Conservation (phyloP, 1,284 basidiomycete species). For the Naganishia albida region DNA sequence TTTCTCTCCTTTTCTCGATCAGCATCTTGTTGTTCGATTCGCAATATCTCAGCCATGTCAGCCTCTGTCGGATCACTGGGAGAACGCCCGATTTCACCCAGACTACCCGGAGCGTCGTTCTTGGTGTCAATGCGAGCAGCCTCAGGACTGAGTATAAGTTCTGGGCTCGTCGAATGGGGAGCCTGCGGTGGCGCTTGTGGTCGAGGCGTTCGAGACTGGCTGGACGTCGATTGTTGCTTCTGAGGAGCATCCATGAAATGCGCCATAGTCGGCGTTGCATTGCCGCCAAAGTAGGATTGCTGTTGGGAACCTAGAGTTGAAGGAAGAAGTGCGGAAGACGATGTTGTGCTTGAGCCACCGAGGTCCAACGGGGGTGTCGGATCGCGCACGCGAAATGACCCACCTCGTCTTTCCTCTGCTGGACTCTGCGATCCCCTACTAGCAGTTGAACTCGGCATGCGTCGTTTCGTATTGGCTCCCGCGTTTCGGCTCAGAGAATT, state of each 20-base stretch:
- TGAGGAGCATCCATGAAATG: slow-evolving; percentile 14
- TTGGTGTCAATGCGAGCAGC: slow-evolving; percentile 1
- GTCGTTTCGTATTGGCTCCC: slow-evolving; percentile 9
- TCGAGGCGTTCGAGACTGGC: slow-evolving; percentile 2
- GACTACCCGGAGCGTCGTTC: neutral
- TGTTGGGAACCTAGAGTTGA: slow-evolving; percentile 4
- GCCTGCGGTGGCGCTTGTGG: neutral
- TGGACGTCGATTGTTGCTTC: slow-evolving; percentile 1
- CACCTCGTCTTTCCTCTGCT: slow-evolving; percentile 29
- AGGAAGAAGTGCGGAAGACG: slow-evolving; percentile 9
- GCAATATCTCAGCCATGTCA: slow-evolving; percentile 40
- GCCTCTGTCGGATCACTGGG: slow-evolving; percentile 34
- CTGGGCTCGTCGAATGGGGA: neutral
- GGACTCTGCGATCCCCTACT: slow-evolving; percentile 32
- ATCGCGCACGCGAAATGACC: slow-evolving; percentile 2
- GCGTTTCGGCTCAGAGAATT: slow-evolving; percentile 11
- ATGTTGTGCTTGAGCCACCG: slow-evolving; percentile 7
- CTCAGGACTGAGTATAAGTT: neutral
- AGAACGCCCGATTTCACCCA: slow-evolving; percentile 22
- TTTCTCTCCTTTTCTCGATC: slow-evolving; percentile 38
- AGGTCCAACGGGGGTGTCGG: slow-evolving; percentile 28
- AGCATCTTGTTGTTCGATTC: slow-evolving; percentile 44
- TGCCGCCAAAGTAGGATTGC: slow-evolving; percentile 15
- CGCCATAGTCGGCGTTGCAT: slow-evolving; percentile 28
- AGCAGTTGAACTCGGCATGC: slow-evolving; percentile 31